A percentile compares a stretch with the other conserved stretches of the same genome.
phyloP scores from a whole-genome alignment of 2,329 filamentous ascomycete genomes.

The Fusarium multiceps region DNA sequence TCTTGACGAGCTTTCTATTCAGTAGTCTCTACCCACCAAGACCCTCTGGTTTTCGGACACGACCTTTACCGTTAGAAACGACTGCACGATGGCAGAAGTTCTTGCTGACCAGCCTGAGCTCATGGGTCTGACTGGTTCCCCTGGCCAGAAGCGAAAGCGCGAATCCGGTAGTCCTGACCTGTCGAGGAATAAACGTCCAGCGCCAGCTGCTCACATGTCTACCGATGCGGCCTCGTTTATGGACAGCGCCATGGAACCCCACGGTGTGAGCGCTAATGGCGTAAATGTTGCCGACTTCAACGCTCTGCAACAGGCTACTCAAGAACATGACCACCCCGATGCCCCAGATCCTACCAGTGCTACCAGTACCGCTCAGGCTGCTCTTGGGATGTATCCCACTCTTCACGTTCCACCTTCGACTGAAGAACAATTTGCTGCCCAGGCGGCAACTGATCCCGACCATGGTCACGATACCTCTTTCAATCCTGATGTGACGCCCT shows the following conservation, averaged over 20 bases:
- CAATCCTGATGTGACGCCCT: conserved; percentile 49
- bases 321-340: conserved; percentile 59
- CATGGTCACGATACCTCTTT: conserved; percentile 51
- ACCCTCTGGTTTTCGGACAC: conserved; percentile 1
- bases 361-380: conserved; percentile 69
- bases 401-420: conserved; percentile 68
- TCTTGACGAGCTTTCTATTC: conserved; percentile 30
- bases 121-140: conserved; percentile 55
- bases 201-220: conserved; percentile 59
- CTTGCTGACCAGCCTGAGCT: conserved; percentile 62
- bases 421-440: conserved; percentile 70
- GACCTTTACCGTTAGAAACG: not conserved
- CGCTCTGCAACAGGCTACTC: conserved; percentile 66
- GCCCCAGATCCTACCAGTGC: conserved; percentile 63
- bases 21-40: conserved; percentile 8
- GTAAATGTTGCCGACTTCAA: conserved; percentile 66
- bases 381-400: conserved; percentile 69
- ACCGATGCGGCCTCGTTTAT: conserved; percentile 64
- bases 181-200: conserved; percentile 62
- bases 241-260: conserved; percentile 62
- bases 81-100: conserved; percentile 60
- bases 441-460: conserved; percentile 53
- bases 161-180: conserved; percentile 62
- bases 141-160: conserved; percentile 67
- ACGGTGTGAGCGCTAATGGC: conserved; percentile 54